Conservation (phyloP, 495 filamentous ascomycete species). For the Zalerion maritima region DNA sequence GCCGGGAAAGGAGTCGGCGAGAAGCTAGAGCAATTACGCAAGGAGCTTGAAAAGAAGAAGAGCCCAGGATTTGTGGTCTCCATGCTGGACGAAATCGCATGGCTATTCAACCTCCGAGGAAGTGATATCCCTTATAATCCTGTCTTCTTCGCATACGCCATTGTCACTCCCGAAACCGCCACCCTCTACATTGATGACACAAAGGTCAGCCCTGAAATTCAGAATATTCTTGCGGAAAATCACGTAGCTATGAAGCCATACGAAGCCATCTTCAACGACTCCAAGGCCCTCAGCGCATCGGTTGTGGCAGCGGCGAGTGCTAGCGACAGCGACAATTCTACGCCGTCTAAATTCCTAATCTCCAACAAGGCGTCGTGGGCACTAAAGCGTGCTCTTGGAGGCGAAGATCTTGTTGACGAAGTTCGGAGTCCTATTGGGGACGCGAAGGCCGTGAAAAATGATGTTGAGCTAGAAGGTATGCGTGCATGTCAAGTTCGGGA, state of each 20-base stretch:
- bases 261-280: slow-evolving; percentile 65
- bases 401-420: slow-evolving; percentile 78
- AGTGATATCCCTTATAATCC: slow-evolving; percentile 98
- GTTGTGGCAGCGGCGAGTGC: slow-evolving; percentile 22
- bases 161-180: slow-evolving; percentile 67
- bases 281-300: slow-evolving; percentile 41
- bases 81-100: slow-evolving; percentile 95
- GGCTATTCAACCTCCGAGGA: slow-evolving; percentile 93
- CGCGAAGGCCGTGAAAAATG: slow-evolving; percentile 95
- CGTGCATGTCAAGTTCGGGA: slow-evolving; percentile 86
- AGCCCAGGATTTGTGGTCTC: slow-evolving; percentile 77
- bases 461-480: slow-evolving; percentile 84
- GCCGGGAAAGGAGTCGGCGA: slow-evolving; percentile 69
- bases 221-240: slow-evolving; percentile 54
- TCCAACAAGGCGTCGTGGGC: slow-evolving; percentile 93
- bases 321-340: slow-evolving; percentile 16
- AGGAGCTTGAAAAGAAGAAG: slow-evolving; percentile 87
- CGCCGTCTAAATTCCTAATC: slow-evolving; percentile 53
- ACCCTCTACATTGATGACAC: slow-evolving; percentile 73
- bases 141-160: slow-evolving; percentile 94
- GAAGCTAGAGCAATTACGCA: slow-evolving; percentile 76
- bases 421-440: slow-evolving; percentile 78
- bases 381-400: slow-evolving; percentile 71
- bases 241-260: slow-evolving; percentile 69
- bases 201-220: slow-evolving; percentile 57